These are phyloP conservation scores for Bidens hawaiensis DNA, from an alignment of 140 eudicot genomes.

Conservation along the genomic window DNA sequence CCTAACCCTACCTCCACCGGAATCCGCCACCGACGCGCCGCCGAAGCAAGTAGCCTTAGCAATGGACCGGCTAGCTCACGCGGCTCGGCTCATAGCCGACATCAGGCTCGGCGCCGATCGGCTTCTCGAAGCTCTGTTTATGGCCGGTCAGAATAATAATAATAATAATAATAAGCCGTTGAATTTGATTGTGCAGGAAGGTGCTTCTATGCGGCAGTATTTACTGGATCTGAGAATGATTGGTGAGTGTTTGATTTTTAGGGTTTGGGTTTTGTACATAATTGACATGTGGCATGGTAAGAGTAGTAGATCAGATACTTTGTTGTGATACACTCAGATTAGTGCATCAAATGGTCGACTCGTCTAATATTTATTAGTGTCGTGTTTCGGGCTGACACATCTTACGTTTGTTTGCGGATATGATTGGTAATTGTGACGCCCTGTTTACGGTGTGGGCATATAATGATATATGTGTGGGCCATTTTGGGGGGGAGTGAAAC, in stretches of 20 bases:
- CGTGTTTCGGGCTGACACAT: no score
- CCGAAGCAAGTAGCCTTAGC: slow-evolving; percentile 90
- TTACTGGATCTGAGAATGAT: slow-evolving; percentile 75
- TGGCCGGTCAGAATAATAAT: slow-evolving; percentile 63
- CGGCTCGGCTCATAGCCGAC: slow-evolving; percentile 90
- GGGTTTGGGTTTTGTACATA: slow-evolving; percentile 14
- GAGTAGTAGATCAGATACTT: neutral
- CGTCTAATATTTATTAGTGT: no score
- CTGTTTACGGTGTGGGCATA: no score
- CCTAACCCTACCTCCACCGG: no score
- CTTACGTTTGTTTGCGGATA: no score
- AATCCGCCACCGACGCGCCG: slow-evolving; percentile 52
- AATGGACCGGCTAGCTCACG: slow-evolving; percentile 78
- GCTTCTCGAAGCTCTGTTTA: slow-evolving; percentile 74
- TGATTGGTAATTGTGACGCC: no score
- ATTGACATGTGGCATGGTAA: neutral
- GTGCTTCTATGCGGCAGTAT: slow-evolving; percentile 75
- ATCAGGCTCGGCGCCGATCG: slow-evolving; percentile 94
- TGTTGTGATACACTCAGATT: no score
- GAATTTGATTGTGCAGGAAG: slow-evolving; percentile 56
- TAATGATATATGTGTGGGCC: no score
- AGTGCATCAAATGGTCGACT: no score
- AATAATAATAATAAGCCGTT: slow-evolving; percentile 43
- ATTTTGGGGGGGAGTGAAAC: no score
- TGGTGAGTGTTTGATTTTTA: slow-evolving; percentile 35